Base-by-base conservation (phyloP, 805 yeast species). In the Pichia rugopelliculosa region DNA sequence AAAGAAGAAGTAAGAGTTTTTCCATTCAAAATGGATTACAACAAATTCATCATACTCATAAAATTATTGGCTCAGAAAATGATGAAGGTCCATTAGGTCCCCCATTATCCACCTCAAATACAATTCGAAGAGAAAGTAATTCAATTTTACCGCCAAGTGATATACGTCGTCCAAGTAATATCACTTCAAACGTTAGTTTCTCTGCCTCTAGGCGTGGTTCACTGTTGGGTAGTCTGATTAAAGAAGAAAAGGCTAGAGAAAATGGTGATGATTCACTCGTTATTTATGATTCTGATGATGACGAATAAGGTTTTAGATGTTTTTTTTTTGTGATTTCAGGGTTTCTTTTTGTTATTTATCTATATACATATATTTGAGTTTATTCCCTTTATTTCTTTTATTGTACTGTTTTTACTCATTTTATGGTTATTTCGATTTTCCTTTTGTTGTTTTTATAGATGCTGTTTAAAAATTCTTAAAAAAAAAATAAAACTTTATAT, bases 211-310 rank as follows among this genome's bases (percentile, higher is more conserved):
- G 54, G 42, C 38, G 49, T 22, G 55, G 52, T 11, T 56, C 53
- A 7, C 21, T 48, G 10, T 25, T 52, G 11, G 52, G 53, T 6
- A 36, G 42, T 20, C 34, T 50, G 12, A 50, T 50, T 26, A 50
- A 44, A 37, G 53, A 50, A 36, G 53, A 50, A 30, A 24, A 20
- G 4, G 34, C n/a, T 15, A 18, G 26, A 17, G 42, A 42, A 23
- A 42, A 40, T 30, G 34, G 34, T 4, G 56, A 53, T 17, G 41
- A 45, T 25, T 51, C 50, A 9, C 51, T 49, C 5, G 60, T 47
- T 4, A 48, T 51, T 13, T 48, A 26, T 15, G 56, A 47, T 24
- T 53, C 46, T 20, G 59, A 46, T 36, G 59, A 60, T 38, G 59
- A 58, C 30, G 57, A 52, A 3, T 17, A n/a, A n/a, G n/a, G n/a